These are phyloP conservation scores for Malbranchea zuffiana DNA, from an alignment of 2,329 filamentous ascomycete species.

Conservation along the genomic window DNA sequence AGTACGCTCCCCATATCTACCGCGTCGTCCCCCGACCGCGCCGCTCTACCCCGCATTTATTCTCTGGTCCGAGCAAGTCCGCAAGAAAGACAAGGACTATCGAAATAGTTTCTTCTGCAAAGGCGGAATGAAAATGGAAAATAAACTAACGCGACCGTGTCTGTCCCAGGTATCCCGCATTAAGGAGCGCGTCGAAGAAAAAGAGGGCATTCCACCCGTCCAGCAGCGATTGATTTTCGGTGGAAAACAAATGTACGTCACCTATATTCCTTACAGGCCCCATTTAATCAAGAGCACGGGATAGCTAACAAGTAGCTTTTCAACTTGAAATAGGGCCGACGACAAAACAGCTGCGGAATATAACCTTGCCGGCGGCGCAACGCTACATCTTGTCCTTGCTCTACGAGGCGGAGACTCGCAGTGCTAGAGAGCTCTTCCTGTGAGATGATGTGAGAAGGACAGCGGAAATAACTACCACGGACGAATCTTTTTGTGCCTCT, in stretches of 20 bases:
- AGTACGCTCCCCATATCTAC: constrained; percentile 38
- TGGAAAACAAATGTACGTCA: constrained; percentile 85
- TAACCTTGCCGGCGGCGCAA: constrained; percentile 80
- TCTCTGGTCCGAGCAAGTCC: too few species aligned
- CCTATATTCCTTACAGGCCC: not conserved
- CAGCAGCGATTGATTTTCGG: constrained; percentile 94
- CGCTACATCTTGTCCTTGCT: constrained; percentile 88
- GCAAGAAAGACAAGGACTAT: too few species aligned
- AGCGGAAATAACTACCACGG: too few species aligned
- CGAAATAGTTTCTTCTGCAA: too few species aligned
- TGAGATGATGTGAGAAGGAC: too few species aligned
- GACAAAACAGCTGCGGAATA: constrained; percentile 91
- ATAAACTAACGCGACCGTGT: too few species aligned
- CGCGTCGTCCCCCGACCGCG: not conserved
- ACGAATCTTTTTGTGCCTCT: too few species aligned
- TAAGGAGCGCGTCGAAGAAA: constrained; percentile 98
- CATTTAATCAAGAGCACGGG: not conserved
- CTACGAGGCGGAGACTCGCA: constrained; percentile 59
- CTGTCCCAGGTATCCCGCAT: constrained; percentile 77
- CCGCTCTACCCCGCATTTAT: constrained; percentile 1
- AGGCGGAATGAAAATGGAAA: too few species aligned
- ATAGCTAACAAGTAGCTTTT: constrained; percentile 2
- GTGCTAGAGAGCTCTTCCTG: too few species aligned
- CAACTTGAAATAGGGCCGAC: constrained; percentile 61
- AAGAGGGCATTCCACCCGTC: constrained; percentile 93